Evolutionary conservation across 768 basidiomycete species (phyloP), one percentile per base, ranked within the genome.

Genomic region (Amanita rimosa): DNA sequence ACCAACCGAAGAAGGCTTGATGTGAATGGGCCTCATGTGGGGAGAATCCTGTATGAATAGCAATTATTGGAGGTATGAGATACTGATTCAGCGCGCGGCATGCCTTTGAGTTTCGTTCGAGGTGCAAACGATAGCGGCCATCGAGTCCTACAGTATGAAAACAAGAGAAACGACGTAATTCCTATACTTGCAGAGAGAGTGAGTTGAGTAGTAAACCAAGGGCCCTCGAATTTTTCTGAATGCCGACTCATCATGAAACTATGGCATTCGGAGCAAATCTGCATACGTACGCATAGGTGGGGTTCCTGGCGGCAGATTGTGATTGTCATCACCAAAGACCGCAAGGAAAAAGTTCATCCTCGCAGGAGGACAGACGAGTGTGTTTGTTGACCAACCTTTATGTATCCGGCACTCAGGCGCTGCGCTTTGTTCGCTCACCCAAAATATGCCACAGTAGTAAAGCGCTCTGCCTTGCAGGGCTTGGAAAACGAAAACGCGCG

Each of bases 191-290:
- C 69, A 3, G 95, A 87, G 27, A 98, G 78, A 2, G 74, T 64
- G 14, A 95, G 69, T 63, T 98, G 95, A 1, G 94, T 96, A 17
- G 81, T 80, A 64, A 99, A 86, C 96, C 96, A 98, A 29, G 93
- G 92, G 0, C 95, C 94, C 59, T 88, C 83, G 62, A 87, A 92
- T 60, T 76, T 86, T 54, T 72, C 86, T 89, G 16, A 57, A 43
- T 10, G 4, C 35, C 27, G 31, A 21, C 11, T 2, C 17, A 26
- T n/a, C n/a, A 41, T n/a, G 29, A 16, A 19, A 1, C 11, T 24
- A 16, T 46, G 43, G 36, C 21, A 51, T 37, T 26, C 11, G 13
- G 31, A 31, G 31, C 13, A 13, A 31, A 31, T 31, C 21, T 17
- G 7, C 22, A 11, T 4, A 70, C 78, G 57, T 59, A 81, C 81